Percentiles rank a stretch among this genome's conserved stretches.
Conservation (phyloP, 139 green algal species). For the Coelastrella sp. region DNA sequence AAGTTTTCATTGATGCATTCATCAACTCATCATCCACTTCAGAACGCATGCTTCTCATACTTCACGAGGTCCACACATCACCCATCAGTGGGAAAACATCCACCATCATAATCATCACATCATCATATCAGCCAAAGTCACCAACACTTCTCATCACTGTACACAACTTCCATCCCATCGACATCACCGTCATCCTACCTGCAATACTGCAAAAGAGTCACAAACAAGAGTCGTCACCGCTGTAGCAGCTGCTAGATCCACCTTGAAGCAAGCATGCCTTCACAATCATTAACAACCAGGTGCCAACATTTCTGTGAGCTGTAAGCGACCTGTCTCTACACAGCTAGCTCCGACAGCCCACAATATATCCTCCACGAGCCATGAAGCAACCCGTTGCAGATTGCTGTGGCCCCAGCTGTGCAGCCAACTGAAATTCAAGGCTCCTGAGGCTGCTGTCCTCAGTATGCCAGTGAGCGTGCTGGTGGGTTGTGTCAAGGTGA, state of each 20-base stretch:
- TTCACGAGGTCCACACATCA: no score
- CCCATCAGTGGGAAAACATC: no score
- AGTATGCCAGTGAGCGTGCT: neutral
- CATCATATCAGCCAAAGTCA: no score
- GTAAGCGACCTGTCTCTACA: neutral
- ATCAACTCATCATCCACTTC: no score
- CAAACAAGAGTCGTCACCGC: neutral
- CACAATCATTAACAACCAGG: neutral
- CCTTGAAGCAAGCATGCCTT: neutral
- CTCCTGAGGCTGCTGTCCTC: neutral
- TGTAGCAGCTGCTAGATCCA: slow-evolving; percentile 17
- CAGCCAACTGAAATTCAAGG: neutral
- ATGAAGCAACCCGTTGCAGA: neutral
- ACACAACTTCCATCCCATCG: neutral
- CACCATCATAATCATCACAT: no score
- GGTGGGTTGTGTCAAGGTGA: neutral
- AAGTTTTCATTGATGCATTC: no score
- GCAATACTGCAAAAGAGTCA: slow-evolving; percentile 31
- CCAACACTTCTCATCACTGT: no score
- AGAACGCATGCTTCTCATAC: no score
- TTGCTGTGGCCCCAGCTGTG: neutral
- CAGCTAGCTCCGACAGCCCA: no score
- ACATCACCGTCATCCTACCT: neutral
- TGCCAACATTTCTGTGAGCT: neutral
- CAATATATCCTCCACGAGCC: no score